Evolutionary conservation across 148 eudicot genomes (phyloP), one percentile per base, ranked within the genome.

Genomic region (Chenopodium formosanum): DNA sequence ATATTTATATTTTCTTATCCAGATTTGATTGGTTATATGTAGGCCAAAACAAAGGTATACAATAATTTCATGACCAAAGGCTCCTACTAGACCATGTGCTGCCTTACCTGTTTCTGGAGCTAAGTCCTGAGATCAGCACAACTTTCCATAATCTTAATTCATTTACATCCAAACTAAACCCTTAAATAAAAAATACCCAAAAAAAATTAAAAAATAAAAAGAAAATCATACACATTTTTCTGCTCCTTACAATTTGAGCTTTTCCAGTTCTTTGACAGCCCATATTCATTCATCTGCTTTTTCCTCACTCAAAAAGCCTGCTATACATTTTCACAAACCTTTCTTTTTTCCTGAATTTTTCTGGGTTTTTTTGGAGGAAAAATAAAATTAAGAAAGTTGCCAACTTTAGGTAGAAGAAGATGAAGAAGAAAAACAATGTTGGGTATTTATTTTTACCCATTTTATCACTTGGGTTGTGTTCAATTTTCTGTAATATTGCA

Each of bases 41-140:
- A 71, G 75, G 69, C 29, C 75, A 83, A 83, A 83, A 23, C 48
- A 34, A 52, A 53, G 60, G 23, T 58, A 32, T 56, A 75, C 82
- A 83, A 83, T 68, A 75, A 83, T 79, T 56, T 68, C 16, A 53
- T 75, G 82, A 75, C 81, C 69, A 46, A 23, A 29, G 56, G 68
- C 62, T 56, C 79, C 85, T 79, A 46, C 70, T 66, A 70, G 44
- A 83, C 82, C 86, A 83, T 83, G 86, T 83, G 85, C 85, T 56
- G 1, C 79, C 75, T 79, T 83, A 83, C 85, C 85, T 83, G 86
- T 69, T 40, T 79, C 48, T 79, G 60, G 40, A 74, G 75, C 79
- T 60, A 1, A 48, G 58, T 12, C 60, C 34, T 73, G 31, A 73
- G 75, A 70, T 75, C 11, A 53, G 72, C 86, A 79, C 80, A 74